Conservation (phyloP, 2,329 filamentous ascomycete genomes). For the Alternaria sp. region DNA sequence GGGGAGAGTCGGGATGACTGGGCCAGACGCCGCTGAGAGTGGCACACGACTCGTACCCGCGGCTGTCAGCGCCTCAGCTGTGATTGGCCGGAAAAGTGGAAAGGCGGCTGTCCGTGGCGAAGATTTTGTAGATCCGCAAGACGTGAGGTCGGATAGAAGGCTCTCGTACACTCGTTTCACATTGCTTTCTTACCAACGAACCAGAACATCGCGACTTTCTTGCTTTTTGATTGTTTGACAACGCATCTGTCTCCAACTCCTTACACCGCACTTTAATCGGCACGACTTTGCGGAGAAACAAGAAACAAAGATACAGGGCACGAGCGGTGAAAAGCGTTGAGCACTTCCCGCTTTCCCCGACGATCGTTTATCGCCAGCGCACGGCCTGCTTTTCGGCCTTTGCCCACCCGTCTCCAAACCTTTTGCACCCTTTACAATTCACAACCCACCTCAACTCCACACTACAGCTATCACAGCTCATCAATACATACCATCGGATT, state of each 20-base stretch:
- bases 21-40: slow-evolving; percentile 6
- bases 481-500: background rate
- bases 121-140: slow-evolving; percentile 10
- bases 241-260: slow-evolving; percentile 4
- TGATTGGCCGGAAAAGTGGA: slow-evolving; percentile 14
- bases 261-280: slow-evolving; percentile 6
- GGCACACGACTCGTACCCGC: slow-evolving; percentile 17
- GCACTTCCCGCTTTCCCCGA: slow-evolving; percentile 20
- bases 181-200: slow-evolving; percentile 2
- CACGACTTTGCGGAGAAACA: background rate
- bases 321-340: slow-evolving; percentile 21
- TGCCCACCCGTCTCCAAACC: slow-evolving; percentile 22
- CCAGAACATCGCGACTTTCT: background rate
- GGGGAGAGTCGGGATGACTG: slow-evolving; percentile 21
- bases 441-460: slow-evolving; percentile 12
- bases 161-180: slow-evolving; percentile 1
- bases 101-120: slow-evolving; percentile 10
- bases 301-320: slow-evolving; percentile 4
- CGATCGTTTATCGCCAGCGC: slow-evolving; percentile 19
- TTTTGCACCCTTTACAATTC: slow-evolving; percentile 16
- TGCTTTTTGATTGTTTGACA: slow-evolving; percentile 1
- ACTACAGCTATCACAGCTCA: slow-evolving; percentile 10
- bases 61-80: background rate
- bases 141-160: background rate
- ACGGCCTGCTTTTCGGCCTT: slow-evolving; percentile 23